Base-by-base conservation (phyloP, 768 basidiomycete genomes). In the Lactarius evosmus region DNA sequence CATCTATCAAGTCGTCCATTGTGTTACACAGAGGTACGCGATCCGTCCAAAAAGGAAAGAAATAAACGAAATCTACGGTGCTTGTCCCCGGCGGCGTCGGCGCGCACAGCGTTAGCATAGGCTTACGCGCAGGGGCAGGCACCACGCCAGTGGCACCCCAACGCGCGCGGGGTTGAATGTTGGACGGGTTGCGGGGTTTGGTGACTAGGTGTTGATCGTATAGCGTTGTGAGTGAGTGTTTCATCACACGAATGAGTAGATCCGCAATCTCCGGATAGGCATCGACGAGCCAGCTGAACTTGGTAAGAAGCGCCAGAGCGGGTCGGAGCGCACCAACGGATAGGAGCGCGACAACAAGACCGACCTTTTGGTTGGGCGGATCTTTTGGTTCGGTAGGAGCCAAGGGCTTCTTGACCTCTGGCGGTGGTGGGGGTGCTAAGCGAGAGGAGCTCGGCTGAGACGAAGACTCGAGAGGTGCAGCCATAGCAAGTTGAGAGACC, bases 241-340 rank as follows among this genome's bases (percentile, higher is more conserved):
- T 83, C 67, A 95, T 74, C 25, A 90, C 76, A 34, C 93, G 89
- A 33, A 97, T 78, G 67, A 97, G 79, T 51, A 98, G 78, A 73
- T 98, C 95, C 8, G 94, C 90, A 56, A 98, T 79, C 68, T 94
- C 89, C 0, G 88, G 84, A 61, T 89, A 83, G 36, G 87, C 85
- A 66, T 93, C 87, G 22, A 89, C 85, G 52, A 97, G 75, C 89
- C 93, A 94, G 5, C 90, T 91, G 73, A 85, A 94, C 71, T 86
- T 87, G 53, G 88, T 83, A 71, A 98, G 75, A 65, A 98, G 84
- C 33, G 85, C 84, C 57, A 93, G 75, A 9, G 91, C 86, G 1
- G 91, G 86, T 52, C 86, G 84, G 56, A 95, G 70, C 29, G 91
- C 91, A 6, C 97, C 97, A 53, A 98, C 78, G 34, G 92, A 80